Evolutionary conservation across 352 stramenopile genomes (phyloP), one percentile per base, ranked within the genome.

Genomic region (Phytophthora litchii): DNA sequence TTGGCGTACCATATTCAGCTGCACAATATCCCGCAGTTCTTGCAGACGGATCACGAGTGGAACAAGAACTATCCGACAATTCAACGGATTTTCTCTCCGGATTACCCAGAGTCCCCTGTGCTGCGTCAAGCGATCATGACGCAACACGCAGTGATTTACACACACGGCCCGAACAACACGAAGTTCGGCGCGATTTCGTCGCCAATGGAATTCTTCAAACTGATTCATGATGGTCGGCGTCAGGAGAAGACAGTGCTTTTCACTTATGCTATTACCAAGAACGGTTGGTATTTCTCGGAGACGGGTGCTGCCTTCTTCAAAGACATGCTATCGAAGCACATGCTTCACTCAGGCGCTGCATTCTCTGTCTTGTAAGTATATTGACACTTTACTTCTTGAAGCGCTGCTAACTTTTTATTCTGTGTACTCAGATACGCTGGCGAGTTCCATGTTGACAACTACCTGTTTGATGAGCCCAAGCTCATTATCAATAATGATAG

Each of bases 241-340:
- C 60, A 67, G 13, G 54, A 62, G 1, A 78, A 75, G 14, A 54
- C 58, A 43, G 70, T 78, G 21, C 57, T 78, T 1, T 78, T 75
- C 52, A 78, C 70, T 3, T 78, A 78, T 21, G 65, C 67, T 5
- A 78, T 78, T 37, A 75, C 56, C 19, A 72, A 70, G 34, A 70
- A 60, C 21, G 70, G 70, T 27, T 78, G 70, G 70, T 78, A 78
- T 34, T 78, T 78, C 16, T 78, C 70, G 13, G 70, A 78, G 29
- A 78, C 70, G 8, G 70, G 70, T 10, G 70, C 70, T 25, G 48
- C 60, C 0, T 75, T 78, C 52, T 78, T 78, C 49, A 78, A 78
- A 42, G 70, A 78, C 41, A 78, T 78, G 70, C 36, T 78, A 19
- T 78, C 70, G 3, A 78, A 78, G 50, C 70, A 78, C 53, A 75